Conservation (phyloP, 805 yeast species). For the Saccharomycopsis malanga region DNA sequence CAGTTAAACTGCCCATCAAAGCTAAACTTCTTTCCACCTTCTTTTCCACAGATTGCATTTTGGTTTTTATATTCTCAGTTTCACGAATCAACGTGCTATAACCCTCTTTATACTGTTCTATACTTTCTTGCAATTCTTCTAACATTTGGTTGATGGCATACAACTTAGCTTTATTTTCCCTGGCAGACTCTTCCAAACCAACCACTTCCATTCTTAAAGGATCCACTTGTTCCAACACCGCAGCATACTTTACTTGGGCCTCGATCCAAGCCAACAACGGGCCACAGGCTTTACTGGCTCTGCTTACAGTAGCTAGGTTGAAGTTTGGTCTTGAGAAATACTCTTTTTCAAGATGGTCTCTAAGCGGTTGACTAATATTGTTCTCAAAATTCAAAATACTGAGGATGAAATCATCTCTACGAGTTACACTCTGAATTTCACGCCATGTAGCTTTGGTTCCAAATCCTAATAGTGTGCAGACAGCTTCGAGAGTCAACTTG, state of each 20-base stretch:
- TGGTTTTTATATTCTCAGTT: constrained; percentile 64
- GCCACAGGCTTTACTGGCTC: constrained; percentile 95
- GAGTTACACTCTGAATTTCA: constrained; percentile 71
- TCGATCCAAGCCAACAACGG: constrained; percentile 83
- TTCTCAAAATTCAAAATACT: constrained; percentile 71
- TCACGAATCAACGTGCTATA: constrained; percentile 76
- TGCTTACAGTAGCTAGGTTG: constrained; percentile 63
- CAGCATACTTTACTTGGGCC: constrained; percentile 78
- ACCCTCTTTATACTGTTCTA: constrained; percentile 55
- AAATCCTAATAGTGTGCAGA: constrained; percentile 75
- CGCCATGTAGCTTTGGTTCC: constrained; percentile 58
- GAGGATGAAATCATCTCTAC: constrained; percentile 82
- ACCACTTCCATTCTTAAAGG: constrained; percentile 67
- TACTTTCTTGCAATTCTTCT: constrained; percentile 58
- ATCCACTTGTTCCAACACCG: constrained; percentile 60
- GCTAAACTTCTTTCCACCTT: constrained; percentile 57
- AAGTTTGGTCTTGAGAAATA: constrained; percentile 60
- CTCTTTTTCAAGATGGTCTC: constrained; percentile 47
- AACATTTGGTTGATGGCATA: constrained; percentile 80
- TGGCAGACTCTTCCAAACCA: constrained; percentile 50
- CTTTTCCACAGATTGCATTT: constrained; percentile 53
- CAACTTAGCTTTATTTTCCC: constrained; percentile 58
- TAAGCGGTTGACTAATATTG: constrained; percentile 47
- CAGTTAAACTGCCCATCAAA: constrained; percentile 54
- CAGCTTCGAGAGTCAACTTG: constrained; percentile 79